These are phyloP conservation scores for Ophiostoma angusticollis DNA, from an alignment of 2,329 filamentous ascomycete genomes.

Conservation along the genomic window DNA sequence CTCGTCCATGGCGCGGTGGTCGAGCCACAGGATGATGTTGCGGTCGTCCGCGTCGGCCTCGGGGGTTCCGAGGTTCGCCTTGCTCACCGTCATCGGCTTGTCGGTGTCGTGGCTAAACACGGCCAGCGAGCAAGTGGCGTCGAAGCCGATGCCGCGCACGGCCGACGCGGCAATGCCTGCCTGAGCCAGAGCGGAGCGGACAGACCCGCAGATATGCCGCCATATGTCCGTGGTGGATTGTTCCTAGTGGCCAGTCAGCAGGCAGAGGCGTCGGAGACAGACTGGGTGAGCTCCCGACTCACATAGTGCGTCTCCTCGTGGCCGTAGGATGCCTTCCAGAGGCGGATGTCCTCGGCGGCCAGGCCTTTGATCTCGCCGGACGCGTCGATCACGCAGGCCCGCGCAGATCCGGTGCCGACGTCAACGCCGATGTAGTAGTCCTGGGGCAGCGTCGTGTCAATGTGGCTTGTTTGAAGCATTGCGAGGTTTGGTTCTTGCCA, in stretches of 20 bases:
- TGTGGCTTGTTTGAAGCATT: too few relatives aligned
- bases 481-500: too few relatives aligned
- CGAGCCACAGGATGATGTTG: conserved; percentile 95
- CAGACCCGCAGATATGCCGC: conserved; percentile 82
- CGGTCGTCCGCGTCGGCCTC: conserved; percentile 63
- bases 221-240: conserved; percentile 98
- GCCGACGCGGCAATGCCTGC: conserved; percentile 62
- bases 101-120: conserved; percentile 84
- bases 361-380: conserved; percentile 75
- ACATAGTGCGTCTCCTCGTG: conserved; percentile 48
- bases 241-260: conserved; percentile 40
- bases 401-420: conserved; percentile 88
- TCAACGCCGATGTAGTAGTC: conserved; percentile 74
- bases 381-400: conserved; percentile 89
- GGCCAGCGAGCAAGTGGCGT: conserved; percentile 93
- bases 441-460: conserved; percentile 20
- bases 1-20: conserved; percentile 84
- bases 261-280: not conserved
- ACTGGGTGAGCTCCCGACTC: conserved; percentile 16
- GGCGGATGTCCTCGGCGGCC: conserved; percentile 61
- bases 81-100: conserved; percentile 77
- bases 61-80: conserved; percentile 55
- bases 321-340: conserved; percentile 65
- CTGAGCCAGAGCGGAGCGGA: conserved; percentile 69
- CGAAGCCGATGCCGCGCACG: conserved; percentile 88